A percentile compares a stretch with the other conserved stretches of the same genome.
These are phyloP conservation scores for Gastrolobium bilobum DNA, from an alignment of 306 rosid genomes.

Conservation along the genomic window DNA sequence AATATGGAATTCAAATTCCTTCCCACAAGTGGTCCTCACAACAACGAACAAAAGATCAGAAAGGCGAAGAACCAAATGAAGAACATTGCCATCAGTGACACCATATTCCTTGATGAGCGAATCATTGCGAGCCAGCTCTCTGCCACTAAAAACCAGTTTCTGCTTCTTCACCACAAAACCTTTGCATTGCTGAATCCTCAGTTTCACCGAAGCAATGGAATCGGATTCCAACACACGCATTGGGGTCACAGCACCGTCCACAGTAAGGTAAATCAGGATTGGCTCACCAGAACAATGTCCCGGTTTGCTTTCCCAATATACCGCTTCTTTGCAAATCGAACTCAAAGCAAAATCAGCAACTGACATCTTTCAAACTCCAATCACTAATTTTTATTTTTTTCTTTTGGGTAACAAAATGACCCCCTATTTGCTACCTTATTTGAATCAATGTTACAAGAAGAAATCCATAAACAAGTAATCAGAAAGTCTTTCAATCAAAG, in stretches of 20 bases:
- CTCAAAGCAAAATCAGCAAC: slow-evolving; percentile 60
- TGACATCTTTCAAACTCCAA: slow-evolving; percentile 63
- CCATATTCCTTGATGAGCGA: slow-evolving; percentile 68
- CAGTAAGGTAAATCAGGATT: slow-evolving; percentile 61
- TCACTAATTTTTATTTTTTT: slow-evolving; percentile 23
- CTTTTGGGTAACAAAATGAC: slow-evolving; percentile 27
- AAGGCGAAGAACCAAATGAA: slow-evolving; percentile 70
- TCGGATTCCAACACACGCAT: slow-evolving; percentile 70
- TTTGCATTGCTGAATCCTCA: slow-evolving; percentile 69
- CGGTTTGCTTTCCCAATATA: slow-evolving; percentile 43
- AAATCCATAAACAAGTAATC: background rate
- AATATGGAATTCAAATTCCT: slow-evolving; percentile 62
- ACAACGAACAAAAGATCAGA: slow-evolving; percentile 68
- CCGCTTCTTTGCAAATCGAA: slow-evolving; percentile 58
- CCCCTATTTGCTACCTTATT: slow-evolving; percentile 8
- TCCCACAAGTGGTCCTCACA: slow-evolving; percentile 63
- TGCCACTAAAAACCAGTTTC: slow-evolving; percentile 68
- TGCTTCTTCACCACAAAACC: slow-evolving; percentile 76
- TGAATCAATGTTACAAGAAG: background rate
- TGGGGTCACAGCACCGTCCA: slow-evolving; percentile 62
- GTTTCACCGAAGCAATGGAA: slow-evolving; percentile 73
- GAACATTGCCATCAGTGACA: slow-evolving; percentile 63
- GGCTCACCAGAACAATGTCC: slow-evolving; percentile 57
- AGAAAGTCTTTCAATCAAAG: slow-evolving; percentile 39
- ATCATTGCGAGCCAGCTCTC: slow-evolving; percentile 65